phyloP scores from a whole-genome alignment of 305 asterid species.

The Solanum aculeatissimum region DNA sequence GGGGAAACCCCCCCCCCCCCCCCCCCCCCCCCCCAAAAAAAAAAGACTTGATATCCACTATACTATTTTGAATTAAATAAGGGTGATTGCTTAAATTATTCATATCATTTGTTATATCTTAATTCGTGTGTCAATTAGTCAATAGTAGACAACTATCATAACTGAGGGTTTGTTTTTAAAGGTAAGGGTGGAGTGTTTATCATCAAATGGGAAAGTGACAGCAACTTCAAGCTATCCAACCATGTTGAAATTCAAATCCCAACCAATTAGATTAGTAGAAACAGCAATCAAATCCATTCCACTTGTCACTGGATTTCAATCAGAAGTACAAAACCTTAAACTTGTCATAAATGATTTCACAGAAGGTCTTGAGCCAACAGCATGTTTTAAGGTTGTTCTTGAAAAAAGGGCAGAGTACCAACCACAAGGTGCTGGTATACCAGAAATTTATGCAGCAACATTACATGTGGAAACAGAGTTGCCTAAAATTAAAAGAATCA shows the following conservation, averaged over 20 bases:
- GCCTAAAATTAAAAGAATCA: conserved; percentile 22
- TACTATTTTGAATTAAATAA: too few relatives aligned
- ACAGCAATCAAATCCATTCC: conserved; percentile 33
- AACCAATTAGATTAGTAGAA: conserved; percentile 23
- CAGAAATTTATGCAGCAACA: conserved; percentile 45
- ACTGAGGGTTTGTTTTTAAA: neutral
- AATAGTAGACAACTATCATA: too few relatives aligned
- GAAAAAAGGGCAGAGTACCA: conserved; percentile 47
- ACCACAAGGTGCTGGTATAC: conserved; percentile 39
- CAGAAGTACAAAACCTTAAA: conserved; percentile 40
- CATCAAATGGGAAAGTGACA: conserved; percentile 28
- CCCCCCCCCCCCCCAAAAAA: too few relatives aligned
- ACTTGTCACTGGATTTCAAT: conserved; percentile 37
- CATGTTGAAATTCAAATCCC: conserved; percentile 55
- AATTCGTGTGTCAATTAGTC: too few relatives aligned
- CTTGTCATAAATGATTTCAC: conserved; percentile 19
- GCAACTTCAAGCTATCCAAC: conserved; percentile 37
- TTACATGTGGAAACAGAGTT: conserved; percentile 41
- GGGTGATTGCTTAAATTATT: too few relatives aligned
- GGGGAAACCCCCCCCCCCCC: too few relatives aligned
- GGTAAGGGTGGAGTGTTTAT: conserved; percentile 57
- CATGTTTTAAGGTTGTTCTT: conserved; percentile 29
- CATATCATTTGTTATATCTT: too few relatives aligned
- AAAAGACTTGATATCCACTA: too few relatives aligned
- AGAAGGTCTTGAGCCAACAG: conserved; percentile 33